Evolutionary conservation across 345 rosid species (phyloP).

Genomic region (Psidium guajava): DNA sequence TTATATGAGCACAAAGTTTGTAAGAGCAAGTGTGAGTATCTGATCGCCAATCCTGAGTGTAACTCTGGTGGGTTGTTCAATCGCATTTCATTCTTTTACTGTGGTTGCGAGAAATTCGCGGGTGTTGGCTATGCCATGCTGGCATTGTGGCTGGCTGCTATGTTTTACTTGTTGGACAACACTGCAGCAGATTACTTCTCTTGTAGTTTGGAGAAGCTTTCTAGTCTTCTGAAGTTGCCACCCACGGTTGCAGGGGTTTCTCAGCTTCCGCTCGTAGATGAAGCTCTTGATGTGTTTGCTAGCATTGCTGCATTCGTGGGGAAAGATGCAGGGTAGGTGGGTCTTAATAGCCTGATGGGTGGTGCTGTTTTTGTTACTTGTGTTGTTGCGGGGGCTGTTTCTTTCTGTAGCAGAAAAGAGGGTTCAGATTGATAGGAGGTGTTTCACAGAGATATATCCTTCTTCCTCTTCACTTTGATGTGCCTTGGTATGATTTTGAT

Average conservation of each 20-base stretch:
- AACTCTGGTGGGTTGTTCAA: constrained; percentile 65
- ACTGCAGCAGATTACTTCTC: constrained; percentile 87
- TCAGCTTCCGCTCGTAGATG: constrained; percentile 85
- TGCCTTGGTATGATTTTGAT: constrained; percentile 44
- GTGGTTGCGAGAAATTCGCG: constrained; percentile 40
- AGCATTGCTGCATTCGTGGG: constrained; percentile 88
- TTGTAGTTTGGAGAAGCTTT: constrained; percentile 76
- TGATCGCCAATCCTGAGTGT: constrained; percentile 48
- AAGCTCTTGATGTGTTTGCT: constrained; percentile 90
- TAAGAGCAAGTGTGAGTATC: constrained; percentile 38
- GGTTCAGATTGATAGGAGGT: constrained; percentile 62
- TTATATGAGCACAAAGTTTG: constrained; percentile 27
- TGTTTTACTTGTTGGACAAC: constrained; percentile 78
- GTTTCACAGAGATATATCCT: constrained; percentile 71
- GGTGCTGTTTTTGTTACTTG: constrained; percentile 85
- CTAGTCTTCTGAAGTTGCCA: constrained; percentile 55
- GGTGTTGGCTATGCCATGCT: constrained; percentile 33
- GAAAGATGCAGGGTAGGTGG: constrained; percentile 65
- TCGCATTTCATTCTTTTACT: constrained; percentile 63
- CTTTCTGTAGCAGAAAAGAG: constrained; percentile 54
- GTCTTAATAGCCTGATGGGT: constrained; percentile 82
- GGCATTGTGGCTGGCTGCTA: constrained; percentile 58
- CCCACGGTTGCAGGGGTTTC: constrained; percentile 85
- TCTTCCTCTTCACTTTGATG: constrained; percentile 56
- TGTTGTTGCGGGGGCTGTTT: constrained; percentile 73